Base-by-base conservation (phyloP, 129 eudicot genomes). In the Deinandra increscens region DNA sequence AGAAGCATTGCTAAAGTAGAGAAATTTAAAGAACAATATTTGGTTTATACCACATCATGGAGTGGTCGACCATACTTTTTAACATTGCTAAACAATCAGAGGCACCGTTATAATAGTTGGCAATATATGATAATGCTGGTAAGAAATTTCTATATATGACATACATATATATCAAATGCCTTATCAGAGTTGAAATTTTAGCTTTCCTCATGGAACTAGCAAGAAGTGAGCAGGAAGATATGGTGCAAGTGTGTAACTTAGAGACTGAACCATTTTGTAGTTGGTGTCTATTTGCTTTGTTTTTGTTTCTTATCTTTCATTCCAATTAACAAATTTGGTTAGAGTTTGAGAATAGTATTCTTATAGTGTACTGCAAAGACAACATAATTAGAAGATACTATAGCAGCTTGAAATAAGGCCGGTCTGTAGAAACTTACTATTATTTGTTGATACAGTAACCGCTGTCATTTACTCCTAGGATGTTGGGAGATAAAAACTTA, bases 251-350 rank as follows among this genome's bases (percentile, higher is more conserved):
- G 37, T 59, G n/a, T 31, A 33, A 5, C 14, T 39, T 45, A 56
- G 55, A 23, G 42, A 56, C 50, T 5, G 42, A n/a, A 23, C 15
- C n/a, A 23, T n/a, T 41, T 53, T 68, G 33, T 34, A 18, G 9
- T 14, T 23, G 37, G 26, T 59, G 41, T 70, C 7, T 70, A 48
- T 7, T 39, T 56, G 23, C 41, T 55, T 56, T 42, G 23, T 20
- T 54, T 19, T 8, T 22, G 26, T 20, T 9, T 14, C 33, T 23
- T 23, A 4, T 12, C 3, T 23, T 12, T 22, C 7, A 12, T 56
- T 70, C 67, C 44, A 51, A 42, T 23, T 22, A 70, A 31, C 75
- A 65, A 71, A 58, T 14, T 58, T 58, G 67, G 17, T 59, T 45
- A 3, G 38, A 44, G 49, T 51, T 68, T 34, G 19, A 19, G 46